Percentiles rank a stretch among this genome's conserved stretches.
Evolutionary conservation across 148 eudicot genomes (phyloP).

Genomic region (Rhododendron williamsianum): DNA sequence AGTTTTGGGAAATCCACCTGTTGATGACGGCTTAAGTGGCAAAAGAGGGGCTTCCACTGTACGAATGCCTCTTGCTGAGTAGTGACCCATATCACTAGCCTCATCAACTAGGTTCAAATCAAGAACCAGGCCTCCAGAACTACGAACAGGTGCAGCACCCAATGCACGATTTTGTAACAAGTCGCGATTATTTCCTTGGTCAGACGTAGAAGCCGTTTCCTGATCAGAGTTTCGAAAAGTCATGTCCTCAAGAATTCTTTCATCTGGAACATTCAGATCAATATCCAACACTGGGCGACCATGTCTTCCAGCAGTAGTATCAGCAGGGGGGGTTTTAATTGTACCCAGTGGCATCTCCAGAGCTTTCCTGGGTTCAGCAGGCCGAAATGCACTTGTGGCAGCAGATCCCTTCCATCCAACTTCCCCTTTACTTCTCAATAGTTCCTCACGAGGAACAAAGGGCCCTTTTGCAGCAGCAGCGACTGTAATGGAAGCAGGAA

Average conservation of each 20-base stretch:
- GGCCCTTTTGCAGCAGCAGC: conserved; percentile 79
- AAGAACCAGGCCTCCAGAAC: conserved; percentile 66
- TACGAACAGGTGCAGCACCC: conserved; percentile 15
- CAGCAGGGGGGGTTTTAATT: conserved; percentile 21
- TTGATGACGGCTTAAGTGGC: conserved; percentile 27
- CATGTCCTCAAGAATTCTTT: conserved; percentile 48
- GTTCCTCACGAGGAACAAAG: conserved; percentile 62
- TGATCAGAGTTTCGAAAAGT: conserved; percentile 33
- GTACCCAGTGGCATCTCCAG: conserved; percentile 33
- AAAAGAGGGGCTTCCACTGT: conserved; percentile 31
- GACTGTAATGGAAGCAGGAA: conserved; percentile 46
- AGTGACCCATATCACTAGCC: conserved; percentile 41
- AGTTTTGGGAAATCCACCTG: conserved; percentile 26
- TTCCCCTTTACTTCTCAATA: conserved; percentile 56
- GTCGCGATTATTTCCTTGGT: conserved; percentile 7
- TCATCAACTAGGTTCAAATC: conserved; percentile 81
- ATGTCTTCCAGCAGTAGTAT: conserved; percentile 37
- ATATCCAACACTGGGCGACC: conserved; percentile 56
- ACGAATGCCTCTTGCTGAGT: conserved; percentile 31
- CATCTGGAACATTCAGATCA: conserved; percentile 89
- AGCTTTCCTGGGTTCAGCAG: conserved; percentile 77
- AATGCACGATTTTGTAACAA: background rate
- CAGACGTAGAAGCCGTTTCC: conserved; percentile 30
- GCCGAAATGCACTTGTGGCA: conserved; percentile 93
- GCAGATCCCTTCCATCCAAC: conserved; percentile 93